These are phyloP conservation scores for Draba incana DNA, from an alignment of 345 rosid genomes.

Conservation along the genomic window DNA sequence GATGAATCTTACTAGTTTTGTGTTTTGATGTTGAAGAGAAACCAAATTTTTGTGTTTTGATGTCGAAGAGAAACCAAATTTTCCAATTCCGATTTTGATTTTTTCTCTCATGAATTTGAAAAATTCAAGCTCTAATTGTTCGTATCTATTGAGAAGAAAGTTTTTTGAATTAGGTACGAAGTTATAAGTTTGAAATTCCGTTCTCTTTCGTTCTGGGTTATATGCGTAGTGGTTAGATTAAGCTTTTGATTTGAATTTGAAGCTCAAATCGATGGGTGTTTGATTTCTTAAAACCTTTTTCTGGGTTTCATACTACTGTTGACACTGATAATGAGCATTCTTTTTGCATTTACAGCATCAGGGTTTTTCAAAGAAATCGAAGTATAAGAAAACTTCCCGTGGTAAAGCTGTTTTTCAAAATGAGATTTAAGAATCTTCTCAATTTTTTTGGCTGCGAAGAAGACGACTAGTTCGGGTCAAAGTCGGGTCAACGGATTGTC, in stretches of 20 bases:
- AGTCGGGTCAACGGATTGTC: too few species aligned
- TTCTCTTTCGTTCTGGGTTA: slow-evolving; percentile 14
- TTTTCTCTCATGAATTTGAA: not conserved
- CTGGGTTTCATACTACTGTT: slow-evolving; percentile 20
- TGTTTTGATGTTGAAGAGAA: too few species aligned
- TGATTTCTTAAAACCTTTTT: not conserved
- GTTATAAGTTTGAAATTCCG: slow-evolving; percentile 16
- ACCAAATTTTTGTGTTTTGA: too few species aligned
- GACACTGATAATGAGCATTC: slow-evolving; percentile 21
- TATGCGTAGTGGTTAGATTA: slow-evolving; percentile 14
- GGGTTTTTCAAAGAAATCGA: slow-evolving; percentile 54
- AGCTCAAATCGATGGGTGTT: slow-evolving; percentile 32
- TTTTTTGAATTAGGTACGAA: slow-evolving; percentile 14
- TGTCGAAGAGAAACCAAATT: too few species aligned
- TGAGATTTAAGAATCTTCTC: too few species aligned
- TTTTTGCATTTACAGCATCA: not conserved
- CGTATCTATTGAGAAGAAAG: slow-evolving; percentile 6
- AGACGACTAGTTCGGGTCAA: too few species aligned
- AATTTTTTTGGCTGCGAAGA: too few species aligned
- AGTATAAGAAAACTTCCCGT: slow-evolving; percentile 57
- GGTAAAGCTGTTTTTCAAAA: slow-evolving; percentile 44
- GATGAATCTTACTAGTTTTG: too few species aligned
- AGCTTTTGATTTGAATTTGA: slow-evolving; percentile 21
- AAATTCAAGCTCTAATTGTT: slow-evolving; percentile 4
- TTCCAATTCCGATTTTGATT: slow-evolving; percentile 25